Conservation (phyloP, 352 stramenopile species). For the Globisporangium ultimum region DNA sequence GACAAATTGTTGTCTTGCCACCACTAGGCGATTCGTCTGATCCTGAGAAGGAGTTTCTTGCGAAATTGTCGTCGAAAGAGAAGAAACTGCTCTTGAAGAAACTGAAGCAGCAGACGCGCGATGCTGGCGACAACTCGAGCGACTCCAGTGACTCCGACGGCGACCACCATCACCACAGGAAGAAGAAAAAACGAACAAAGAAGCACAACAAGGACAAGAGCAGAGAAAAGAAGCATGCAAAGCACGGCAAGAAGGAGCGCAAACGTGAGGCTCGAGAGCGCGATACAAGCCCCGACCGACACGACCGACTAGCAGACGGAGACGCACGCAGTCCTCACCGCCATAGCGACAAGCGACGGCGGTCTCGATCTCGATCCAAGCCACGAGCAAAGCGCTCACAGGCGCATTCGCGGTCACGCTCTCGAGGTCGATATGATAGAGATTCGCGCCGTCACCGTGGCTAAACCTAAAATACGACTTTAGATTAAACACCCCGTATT, state of each 20-base stretch:
- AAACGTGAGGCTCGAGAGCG: too few relatives aligned
- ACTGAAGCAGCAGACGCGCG: conserved; percentile 24
- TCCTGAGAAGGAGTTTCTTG: conserved; percentile 45
- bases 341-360: background rate
- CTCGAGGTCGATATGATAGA: too few relatives aligned
- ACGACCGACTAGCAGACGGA: too few relatives aligned
- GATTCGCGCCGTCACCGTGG: too few relatives aligned
- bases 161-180: conserved; percentile 15
- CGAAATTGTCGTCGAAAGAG: conserved; percentile 59
- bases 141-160: conserved; percentile 19
- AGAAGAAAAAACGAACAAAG: conserved; percentile 21
- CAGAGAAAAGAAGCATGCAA: background rate
- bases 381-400: background rate
- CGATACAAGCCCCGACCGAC: too few relatives aligned
- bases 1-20: background rate
- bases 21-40: conserved; percentile 23
- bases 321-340: too few relatives aligned
- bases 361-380: too few relatives aligned
- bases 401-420: too few relatives aligned
- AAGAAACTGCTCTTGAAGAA: conserved; percentile 65
- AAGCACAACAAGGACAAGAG: conserved; percentile 16
- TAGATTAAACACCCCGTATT: too few relatives aligned
- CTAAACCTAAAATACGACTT: too few relatives aligned
- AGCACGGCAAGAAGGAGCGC: background rate
- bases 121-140: conserved; percentile 11